Evolutionary conservation across 169 alveolate species (phyloP).

Genomic region (Plasmodium coatneyi): DNA sequence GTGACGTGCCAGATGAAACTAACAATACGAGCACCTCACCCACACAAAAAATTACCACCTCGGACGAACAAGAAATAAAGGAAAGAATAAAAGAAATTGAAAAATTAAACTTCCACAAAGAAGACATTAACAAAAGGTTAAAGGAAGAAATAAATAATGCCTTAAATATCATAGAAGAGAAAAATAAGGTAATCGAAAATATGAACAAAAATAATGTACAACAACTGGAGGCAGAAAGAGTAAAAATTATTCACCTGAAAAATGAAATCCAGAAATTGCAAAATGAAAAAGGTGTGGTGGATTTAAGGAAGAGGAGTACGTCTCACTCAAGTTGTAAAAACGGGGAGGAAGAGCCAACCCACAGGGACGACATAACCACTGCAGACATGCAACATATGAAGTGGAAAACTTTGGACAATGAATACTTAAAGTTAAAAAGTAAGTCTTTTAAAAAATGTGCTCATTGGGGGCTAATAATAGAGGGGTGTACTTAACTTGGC

Average conservation of each 20-base stretch:
- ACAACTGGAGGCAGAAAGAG: slow-evolving; percentile 33
- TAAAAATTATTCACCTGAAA: slow-evolving; percentile 40
- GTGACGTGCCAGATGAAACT: neutral
- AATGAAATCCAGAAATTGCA: slow-evolving; percentile 44
- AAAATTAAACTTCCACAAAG: slow-evolving; percentile 14
- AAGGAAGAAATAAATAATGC: slow-evolving; percentile 59
- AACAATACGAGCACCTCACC: neutral
- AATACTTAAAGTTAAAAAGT: slow-evolving; percentile 36
- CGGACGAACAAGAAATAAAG: slow-evolving; percentile 28
- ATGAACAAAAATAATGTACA: slow-evolving; percentile 19
- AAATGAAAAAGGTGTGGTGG: slow-evolving; percentile 8
- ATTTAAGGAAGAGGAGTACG: neutral
- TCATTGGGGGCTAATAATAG: neutral
- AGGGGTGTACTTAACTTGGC: neutral
- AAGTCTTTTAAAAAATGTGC: neutral
- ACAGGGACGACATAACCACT: neutral
- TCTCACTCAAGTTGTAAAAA: neutral
- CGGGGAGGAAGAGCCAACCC: neutral
- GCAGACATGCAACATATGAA: neutral
- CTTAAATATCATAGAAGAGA: slow-evolving; percentile 62
- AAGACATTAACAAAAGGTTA: slow-evolving; percentile 45
- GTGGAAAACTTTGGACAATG: neutral
- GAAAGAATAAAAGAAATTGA: slow-evolving; percentile 14
- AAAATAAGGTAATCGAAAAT: slow-evolving; percentile 53
- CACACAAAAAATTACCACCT: neutral